Percentiles rank a stretch among this genome's conserved stretches.
phyloP scores from a whole-genome alignment of 2,329 filamentous ascomycete species.

The Aureobasidium vineae region DNA sequence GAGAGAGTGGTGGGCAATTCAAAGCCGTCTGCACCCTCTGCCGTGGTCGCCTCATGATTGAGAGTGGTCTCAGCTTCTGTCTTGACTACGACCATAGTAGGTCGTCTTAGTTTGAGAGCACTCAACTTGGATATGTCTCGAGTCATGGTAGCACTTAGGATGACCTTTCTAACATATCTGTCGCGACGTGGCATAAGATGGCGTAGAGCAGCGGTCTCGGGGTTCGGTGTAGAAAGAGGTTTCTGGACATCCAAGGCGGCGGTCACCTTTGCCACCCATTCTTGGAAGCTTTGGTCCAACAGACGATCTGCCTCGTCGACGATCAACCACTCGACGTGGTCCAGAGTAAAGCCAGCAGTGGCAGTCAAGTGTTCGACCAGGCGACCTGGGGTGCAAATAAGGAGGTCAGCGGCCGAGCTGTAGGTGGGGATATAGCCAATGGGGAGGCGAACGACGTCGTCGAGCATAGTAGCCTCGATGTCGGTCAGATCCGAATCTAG shows the following conservation, averaged over 20 bases:
- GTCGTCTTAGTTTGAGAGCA: conserved; percentile 68
- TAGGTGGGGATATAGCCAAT: conserved; percentile 64
- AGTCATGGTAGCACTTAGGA: conserved; percentile 91
- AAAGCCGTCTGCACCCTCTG: conserved; percentile 43
- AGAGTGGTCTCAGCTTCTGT: conserved; percentile 34
- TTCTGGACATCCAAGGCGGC: conserved; percentile 56
- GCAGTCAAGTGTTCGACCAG: conserved; percentile 86
- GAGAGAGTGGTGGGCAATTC: conserved; percentile 55
- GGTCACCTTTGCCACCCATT: conserved; percentile 76
- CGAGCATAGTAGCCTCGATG: conserved; percentile 32
- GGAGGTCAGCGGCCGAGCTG: conserved; percentile 74
- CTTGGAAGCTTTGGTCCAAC: conserved; percentile 86
- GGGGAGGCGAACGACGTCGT: conserved; percentile 46
- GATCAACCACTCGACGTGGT: conserved; percentile 79
- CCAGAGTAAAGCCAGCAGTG: conserved; percentile 77
- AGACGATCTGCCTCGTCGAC: conserved; percentile 94
- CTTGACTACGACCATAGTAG: conserved; percentile 74
- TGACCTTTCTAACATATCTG: conserved; percentile 67
- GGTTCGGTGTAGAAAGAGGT: conserved; percentile 37
- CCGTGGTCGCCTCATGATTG: conserved; percentile 30
- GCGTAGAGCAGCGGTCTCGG: conserved; percentile 33
- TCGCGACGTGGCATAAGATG: conserved; percentile 32
- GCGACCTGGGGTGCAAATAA: conserved; percentile 88
- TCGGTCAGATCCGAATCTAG: conserved; percentile 41
- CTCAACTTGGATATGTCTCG: conserved; percentile 77